Base-by-base conservation (phyloP, 441 rosid species). In the Erysimum cheiri region DNA sequence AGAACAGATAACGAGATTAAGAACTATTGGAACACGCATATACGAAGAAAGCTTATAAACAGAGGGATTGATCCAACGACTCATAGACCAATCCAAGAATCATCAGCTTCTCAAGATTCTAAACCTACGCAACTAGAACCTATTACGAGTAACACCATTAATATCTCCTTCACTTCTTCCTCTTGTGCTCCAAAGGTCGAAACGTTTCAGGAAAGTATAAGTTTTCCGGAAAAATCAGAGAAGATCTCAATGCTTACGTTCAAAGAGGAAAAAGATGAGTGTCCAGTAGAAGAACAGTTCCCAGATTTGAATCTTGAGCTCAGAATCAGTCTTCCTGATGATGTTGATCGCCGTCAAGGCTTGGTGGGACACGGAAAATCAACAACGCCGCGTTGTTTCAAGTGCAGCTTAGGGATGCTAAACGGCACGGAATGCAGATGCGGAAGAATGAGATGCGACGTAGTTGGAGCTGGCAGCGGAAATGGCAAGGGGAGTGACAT, bases 1-100 rank as follows among this genome's bases (percentile, higher is more conserved):
- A 87, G 98, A 85, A 93, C 98, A 31, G 98, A 93, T 77, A 93
- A 93, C 67, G 98, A 93, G 83, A 93, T 93, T 46, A 93, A 93
- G 81, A 93, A 93, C 63, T 93, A 93, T 52, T 93, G 98, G 98
- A 93, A 93, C 84, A 93, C 98, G 17, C 98, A 93, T 64, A 93
- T 93, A 66, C 82, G 91, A 76, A 88, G 96, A 77, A 93, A 93
- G 80, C 88, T 93, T 41, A 71, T 91, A 59, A 90, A 80, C 70
- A 79, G 97, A 75, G 98, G 98, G 32, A 91, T 93, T 61, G 98
- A 93, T 78, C 98, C 97, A 36, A 78, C 92, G 3, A 89, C 96
- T 29, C 98, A 93, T 69, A 76, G 96, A 64, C 83, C 89, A 58
- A 72, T 90, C 64, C 81, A 81, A 47, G 96, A 93, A 60, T 74